A percentile compares a stretch with the other conserved stretches of the same genome.
Conservation (phyloP, 2,329 filamentous ascomycete species). For the Xylariaceae sp. region DNA sequence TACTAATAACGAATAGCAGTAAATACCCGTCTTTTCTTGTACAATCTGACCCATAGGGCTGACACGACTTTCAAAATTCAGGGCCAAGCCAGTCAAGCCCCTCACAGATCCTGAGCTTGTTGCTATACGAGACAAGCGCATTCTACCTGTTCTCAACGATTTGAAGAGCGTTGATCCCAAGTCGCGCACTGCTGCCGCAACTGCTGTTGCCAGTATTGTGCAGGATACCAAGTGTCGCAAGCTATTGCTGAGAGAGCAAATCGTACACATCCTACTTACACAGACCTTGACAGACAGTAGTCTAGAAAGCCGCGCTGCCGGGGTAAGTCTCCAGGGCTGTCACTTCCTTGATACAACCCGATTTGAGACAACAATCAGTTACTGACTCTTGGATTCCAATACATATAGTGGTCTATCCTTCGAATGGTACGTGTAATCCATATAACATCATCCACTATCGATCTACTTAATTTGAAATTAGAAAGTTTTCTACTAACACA, state of each 20-base stretch:
- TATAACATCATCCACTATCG: too few relatives aligned
- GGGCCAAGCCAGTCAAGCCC: conserved; percentile 53
- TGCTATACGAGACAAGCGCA: conserved; percentile 58
- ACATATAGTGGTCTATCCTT: conserved; percentile 57
- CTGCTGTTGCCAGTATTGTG: conserved; percentile 58
- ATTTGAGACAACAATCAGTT: too few relatives aligned
- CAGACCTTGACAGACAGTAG: conserved; percentile 61
- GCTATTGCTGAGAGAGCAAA: conserved; percentile 61
- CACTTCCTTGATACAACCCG: too few relatives aligned
- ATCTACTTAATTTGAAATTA: too few relatives aligned
- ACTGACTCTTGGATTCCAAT: too few relatives aligned
- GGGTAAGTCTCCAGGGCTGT: conserved; percentile 20
- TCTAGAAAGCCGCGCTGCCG: conserved; percentile 60
- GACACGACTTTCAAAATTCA: too few relatives aligned
- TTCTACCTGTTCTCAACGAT: conserved; percentile 59
- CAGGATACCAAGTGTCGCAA: conserved; percentile 60
- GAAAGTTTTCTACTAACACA: too few relatives aligned
- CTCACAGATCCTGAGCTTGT: conserved; percentile 61
- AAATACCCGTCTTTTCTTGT: too few relatives aligned
- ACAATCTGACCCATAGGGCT: too few relatives aligned
- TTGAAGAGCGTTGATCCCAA: conserved; percentile 57
- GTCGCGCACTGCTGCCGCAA: conserved; percentile 55
- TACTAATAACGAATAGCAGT: too few relatives aligned
- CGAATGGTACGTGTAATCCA: conserved; percentile 33
- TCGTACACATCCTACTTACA: conserved; percentile 59